phyloP scores from a whole-genome alignment of 805 yeast species.

The Pachysolen tannophilus region DNA sequence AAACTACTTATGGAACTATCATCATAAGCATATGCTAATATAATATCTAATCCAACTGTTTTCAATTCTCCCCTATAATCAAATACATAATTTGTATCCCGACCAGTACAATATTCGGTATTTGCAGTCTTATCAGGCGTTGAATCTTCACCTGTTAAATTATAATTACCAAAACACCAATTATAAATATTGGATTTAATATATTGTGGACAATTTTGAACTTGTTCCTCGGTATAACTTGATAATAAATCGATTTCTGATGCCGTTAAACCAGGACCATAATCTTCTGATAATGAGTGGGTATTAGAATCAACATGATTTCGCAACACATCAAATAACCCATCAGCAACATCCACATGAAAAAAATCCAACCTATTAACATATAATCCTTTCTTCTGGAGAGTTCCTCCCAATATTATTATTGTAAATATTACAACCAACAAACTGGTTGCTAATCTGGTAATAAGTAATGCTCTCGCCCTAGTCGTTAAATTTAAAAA shows the following conservation, averaged over 20 bases:
- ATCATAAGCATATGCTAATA: conserved; percentile 42
- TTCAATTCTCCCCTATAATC: conserved; percentile 37
- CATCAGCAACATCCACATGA: conserved; percentile 44
- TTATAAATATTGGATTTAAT: conserved; percentile 30
- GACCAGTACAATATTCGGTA: conserved; percentile 12
- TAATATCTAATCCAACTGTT: conserved; percentile 31
- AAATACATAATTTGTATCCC: conserved; percentile 22
- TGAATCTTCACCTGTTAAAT: conserved; percentile 9
- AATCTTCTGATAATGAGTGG: conserved; percentile 14
- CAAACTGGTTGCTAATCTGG: conserved; percentile 13
- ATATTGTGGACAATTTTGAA: conserved; percentile 40
- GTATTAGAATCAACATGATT: conserved; percentile 21
- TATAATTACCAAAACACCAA: conserved; percentile 39
- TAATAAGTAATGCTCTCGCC: conserved; percentile 16
- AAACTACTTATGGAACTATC: conserved; percentile 9
- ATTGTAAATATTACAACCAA: conserved; percentile 8
- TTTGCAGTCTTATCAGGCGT: conserved; percentile 4
- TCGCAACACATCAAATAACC: conserved; percentile 39
- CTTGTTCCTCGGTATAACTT: conserved; percentile 37
- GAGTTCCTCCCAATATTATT: conserved; percentile 5
- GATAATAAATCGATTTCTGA: conserved; percentile 39
- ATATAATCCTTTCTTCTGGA: conserved; percentile 5
- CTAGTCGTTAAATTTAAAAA: conserved; percentile 18
- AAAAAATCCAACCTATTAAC: conserved; percentile 38
- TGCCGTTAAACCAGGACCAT: conserved; percentile 31